Conservation (phyloP, 2,329 filamentous ascomycete species). For the Fusarium oligoseptatum region DNA sequence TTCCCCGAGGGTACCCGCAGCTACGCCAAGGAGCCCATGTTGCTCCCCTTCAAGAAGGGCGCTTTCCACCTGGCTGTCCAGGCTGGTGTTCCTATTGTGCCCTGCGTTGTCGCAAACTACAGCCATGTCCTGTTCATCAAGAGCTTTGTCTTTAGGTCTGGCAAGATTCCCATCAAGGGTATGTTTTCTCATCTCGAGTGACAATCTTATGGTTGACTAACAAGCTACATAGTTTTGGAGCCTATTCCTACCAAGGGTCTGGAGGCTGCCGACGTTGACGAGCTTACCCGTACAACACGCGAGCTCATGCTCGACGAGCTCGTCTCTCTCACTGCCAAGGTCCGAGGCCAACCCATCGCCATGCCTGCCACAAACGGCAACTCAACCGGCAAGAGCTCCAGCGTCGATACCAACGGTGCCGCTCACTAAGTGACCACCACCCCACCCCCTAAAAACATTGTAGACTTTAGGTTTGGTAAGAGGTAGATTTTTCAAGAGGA, state of each 20-base stretch:
- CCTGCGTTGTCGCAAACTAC: slow-evolving; percentile 85
- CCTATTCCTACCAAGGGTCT: slow-evolving; percentile 83
- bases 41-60: slow-evolving; percentile 99
- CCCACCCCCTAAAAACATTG: neutral
- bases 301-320: slow-evolving; percentile 82
- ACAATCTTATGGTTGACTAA: neutral
- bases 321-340: slow-evolving; percentile 65
- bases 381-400: slow-evolving; percentile 48
- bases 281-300: slow-evolving; percentile 75
- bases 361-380: slow-evolving; percentile 44
- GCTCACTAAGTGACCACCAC: slow-evolving; percentile 49
- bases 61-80: slow-evolving; percentile 97
- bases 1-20: slow-evolving; percentile 94
- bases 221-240: slow-evolving; percentile 72
- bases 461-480: slow-evolving; percentile 8
- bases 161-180: slow-evolving; percentile 83
- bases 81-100: slow-evolving; percentile 92
- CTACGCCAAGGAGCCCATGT: slow-evolving; percentile 82
- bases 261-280: slow-evolving; percentile 81
- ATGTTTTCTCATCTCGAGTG: slow-evolving; percentile 40
- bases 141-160: slow-evolving; percentile 73
- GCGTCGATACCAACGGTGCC: slow-evolving; percentile 58
- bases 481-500: neutral
- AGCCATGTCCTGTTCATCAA: slow-evolving; percentile 77
- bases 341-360: slow-evolving; percentile 56